A percentile compares a stretch with the other conserved stretches of the same genome.
Evolutionary conservation across 2,329 filamentous ascomycete species (phyloP).

Genomic region (Neopestalotiopsis rosae): DNA sequence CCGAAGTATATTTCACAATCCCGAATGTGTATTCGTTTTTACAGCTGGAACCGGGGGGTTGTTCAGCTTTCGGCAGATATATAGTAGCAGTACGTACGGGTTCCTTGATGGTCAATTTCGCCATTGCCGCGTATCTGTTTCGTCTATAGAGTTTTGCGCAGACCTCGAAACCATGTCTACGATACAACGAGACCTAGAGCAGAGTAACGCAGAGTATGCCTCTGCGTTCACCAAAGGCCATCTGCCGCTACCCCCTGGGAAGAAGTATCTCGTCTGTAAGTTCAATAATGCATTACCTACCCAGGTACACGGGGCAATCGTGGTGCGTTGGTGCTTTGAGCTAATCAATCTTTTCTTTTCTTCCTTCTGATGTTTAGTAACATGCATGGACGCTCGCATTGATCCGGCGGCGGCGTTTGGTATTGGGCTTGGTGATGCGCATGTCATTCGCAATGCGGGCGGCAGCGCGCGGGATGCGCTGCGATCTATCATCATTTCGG

Average conservation of each 20-base stretch:
- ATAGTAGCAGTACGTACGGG: neutral
- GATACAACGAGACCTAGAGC: conserved; percentile 59
- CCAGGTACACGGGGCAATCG: neutral
- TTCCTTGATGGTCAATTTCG: neutral
- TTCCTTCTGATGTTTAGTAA: conserved; percentile 50
- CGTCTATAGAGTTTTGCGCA: too few relatives aligned
- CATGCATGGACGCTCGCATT: conserved; percentile 82
- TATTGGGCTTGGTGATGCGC: conserved; percentile 76
- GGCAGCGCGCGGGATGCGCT: conserved; percentile 71
- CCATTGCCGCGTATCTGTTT: neutral
- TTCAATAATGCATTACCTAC: conserved; percentile 3
- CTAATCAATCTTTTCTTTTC: neutral
- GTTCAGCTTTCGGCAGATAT: neutral
- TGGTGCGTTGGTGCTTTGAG: neutral
- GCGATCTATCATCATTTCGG: conserved; percentile 76
- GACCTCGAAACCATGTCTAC: conserved; percentile 30
- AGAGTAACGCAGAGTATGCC: conserved; percentile 63
- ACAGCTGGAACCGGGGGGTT: neutral
- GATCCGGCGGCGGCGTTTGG: conserved; percentile 73
- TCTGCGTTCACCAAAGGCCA: conserved; percentile 68
- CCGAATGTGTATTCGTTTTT: neutral
- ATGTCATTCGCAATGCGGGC: conserved; percentile 78
- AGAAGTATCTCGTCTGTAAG: conserved; percentile 69
- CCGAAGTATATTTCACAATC: neutral
- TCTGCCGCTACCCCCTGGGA: conserved; percentile 71